Evolutionary conservation across 2,329 filamentous ascomycete species (phyloP), one percentile per base, ranked within the genome.

Genomic region (Arthrobotrys iridis): DNA sequence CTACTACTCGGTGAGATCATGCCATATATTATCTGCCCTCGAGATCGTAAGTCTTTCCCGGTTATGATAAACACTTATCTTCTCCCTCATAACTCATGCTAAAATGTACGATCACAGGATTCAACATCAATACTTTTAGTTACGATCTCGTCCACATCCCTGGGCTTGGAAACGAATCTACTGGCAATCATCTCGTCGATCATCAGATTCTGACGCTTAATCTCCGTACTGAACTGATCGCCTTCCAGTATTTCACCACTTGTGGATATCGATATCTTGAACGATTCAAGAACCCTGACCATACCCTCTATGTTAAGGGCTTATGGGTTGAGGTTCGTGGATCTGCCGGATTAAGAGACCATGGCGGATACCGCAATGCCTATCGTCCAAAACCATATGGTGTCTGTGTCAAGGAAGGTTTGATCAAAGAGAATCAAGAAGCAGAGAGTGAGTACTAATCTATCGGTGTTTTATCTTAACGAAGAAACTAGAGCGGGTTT

Each of bases 251-350:
- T 58, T 75, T 75, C 28, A 75, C 63, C 18, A 50, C 63, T 4
- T 75, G 46, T 20, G 63, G 65, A 4, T 76, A 76, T 40, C 65
- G 66, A 24, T 76, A 76, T 35, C 64, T 76, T 11, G 65, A 76
- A 33, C 72, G 72, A 35, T 76, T 76, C 58, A 76, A 71, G 43
- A 41, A 46, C 24, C 43, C 65, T 22, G 57, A 76, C 22, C 72
- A 76, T 26, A 66, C 43, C 1, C 48, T 76, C 1, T 63, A 57
- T 35, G 72, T 76, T 4, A 76, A 76, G 28, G 72, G 58, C 2
- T 43, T 76, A 26, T 76, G 72, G 72, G 72, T 76, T n/a, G 72
- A 76, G 43, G 66, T 76, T 48, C 64, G 66, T 15, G 65, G 72
- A 37, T 71, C 72, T 13, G 71, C 71, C 26, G 63, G 71, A 26